A percentile compares a stretch with the other conserved stretches of the same genome.
These are phyloP conservation scores for Neurospora sp. DNA, from an alignment of 495 filamentous ascomycete genomes.

Conservation along the genomic window DNA sequence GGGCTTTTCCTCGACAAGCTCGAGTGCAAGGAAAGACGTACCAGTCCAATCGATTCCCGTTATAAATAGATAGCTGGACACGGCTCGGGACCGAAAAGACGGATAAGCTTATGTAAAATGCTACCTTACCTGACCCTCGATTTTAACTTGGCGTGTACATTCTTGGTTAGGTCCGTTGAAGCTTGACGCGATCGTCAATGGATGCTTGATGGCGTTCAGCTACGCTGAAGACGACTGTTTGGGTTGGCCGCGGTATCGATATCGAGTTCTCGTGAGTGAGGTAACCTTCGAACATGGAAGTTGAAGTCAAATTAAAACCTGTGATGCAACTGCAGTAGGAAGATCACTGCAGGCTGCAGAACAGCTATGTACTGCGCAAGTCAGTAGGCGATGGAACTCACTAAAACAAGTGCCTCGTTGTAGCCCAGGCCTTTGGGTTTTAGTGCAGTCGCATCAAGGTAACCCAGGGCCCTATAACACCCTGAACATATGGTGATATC, in stretches of 20 bases:
- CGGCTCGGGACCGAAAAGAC: not conserved
- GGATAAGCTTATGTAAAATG: not conserved
- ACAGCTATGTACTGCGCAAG: not conserved
- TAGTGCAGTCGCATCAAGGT: no score
- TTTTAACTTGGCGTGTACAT: not conserved
- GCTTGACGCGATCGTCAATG: not conserved
- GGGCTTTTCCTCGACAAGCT: not conserved
- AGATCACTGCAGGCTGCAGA: not conserved
- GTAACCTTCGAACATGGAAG: not conserved
- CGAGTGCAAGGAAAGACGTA: not conserved
- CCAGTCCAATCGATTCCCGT: not conserved
- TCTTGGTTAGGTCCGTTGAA: not conserved
- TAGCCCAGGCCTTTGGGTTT: not conserved
- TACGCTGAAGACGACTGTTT: not conserved
- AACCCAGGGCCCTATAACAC: not conserved
- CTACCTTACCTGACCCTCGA: not conserved
- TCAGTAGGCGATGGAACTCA: not conserved
- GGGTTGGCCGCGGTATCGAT: not conserved
- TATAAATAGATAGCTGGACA: not conserved
- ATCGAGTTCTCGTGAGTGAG: not conserved
- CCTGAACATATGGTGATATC: not conserved
- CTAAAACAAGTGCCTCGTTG: not conserved
- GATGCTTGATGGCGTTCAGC: not conserved
- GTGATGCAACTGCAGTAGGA: not conserved
- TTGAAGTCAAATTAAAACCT: not conserved